Conservation (phyloP, 164 flowering plant species). For the Saururus chinensis region DNA sequence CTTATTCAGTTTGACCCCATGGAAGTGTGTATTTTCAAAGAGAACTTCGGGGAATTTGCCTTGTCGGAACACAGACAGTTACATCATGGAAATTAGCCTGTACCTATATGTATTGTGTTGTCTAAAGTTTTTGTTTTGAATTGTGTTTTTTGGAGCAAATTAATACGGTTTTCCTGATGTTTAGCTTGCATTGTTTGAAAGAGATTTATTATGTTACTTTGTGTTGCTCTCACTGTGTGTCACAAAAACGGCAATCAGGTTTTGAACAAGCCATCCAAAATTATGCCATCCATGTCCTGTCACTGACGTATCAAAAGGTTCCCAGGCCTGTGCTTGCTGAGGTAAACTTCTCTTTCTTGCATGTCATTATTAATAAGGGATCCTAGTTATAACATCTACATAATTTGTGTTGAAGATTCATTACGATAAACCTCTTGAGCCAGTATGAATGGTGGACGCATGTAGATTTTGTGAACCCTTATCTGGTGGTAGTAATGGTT, state of each 20-base stretch:
- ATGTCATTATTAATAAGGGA: background rate
- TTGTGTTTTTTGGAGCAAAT: background rate
- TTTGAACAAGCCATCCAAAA: slow-evolving; percentile 94
- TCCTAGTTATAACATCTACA: background rate
- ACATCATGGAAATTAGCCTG: background rate
- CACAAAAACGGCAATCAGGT: slow-evolving; percentile 36
- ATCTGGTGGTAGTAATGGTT: background rate
- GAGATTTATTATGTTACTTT: background rate
- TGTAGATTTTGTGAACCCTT: background rate
- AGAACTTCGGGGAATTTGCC: too few species aligned
- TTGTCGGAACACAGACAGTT: too few species aligned
- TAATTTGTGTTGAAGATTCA: too few species aligned
- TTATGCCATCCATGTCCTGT: slow-evolving; percentile 83
- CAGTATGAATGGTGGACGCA: too few species aligned
- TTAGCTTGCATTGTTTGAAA: too few species aligned
- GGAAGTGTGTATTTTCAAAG: too few species aligned
- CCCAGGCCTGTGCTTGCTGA: slow-evolving; percentile 89
- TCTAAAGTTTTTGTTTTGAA: background rate
- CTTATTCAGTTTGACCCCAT: too few species aligned
- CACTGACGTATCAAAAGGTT: slow-evolving; percentile 80
- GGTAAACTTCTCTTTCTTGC: slow-evolving; percentile 31
- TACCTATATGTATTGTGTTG: background rate
- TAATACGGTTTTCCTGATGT: background rate
- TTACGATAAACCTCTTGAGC: too few species aligned
- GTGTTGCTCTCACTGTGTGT: slow-evolving; percentile 6